Evolutionary conservation across 352 stramenopile species (phyloP).

Genomic region (Peronospora belbahrii): DNA sequence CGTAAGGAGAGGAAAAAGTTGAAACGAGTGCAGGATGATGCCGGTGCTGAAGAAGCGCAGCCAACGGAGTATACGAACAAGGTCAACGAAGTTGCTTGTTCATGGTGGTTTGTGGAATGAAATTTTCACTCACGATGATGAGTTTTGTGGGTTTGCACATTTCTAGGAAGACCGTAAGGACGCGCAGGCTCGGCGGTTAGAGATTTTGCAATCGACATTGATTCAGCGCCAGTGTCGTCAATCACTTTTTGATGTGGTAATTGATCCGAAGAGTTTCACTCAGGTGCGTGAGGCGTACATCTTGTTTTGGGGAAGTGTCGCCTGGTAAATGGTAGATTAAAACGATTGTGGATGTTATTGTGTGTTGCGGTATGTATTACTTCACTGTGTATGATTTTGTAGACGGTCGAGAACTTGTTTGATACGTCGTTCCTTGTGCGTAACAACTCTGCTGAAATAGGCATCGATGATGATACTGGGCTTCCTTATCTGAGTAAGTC

Average conservation of each 20-base stretch:
- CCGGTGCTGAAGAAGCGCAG: slow-evolving; percentile 43
- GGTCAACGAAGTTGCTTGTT: slow-evolving; percentile 17
- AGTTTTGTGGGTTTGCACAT: not conserved
- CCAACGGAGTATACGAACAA: slow-evolving; percentile 75
- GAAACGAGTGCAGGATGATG: slow-evolving; percentile 37
- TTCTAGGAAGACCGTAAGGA: slow-evolving; percentile 71
- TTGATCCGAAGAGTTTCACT: slow-evolving; percentile 68
- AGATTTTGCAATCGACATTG: slow-evolving; percentile 62
- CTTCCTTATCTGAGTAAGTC: slow-evolving; percentile 56
- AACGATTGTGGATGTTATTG: not conserved
- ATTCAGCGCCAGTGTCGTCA: slow-evolving; percentile 23
- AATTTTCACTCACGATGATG: not conserved
- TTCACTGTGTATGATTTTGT: not conserved
- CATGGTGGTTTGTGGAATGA: not conserved
- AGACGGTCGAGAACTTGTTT: slow-evolving; percentile 83
- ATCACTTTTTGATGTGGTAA: slow-evolving; percentile 62
- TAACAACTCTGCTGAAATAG: slow-evolving; percentile 60
- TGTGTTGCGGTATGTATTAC: not conserved
- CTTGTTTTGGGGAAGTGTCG: not conserved
- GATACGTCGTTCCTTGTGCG: slow-evolving; percentile 79
- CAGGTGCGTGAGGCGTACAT: slow-evolving; percentile 31
- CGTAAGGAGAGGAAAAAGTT: slow-evolving; percentile 57
- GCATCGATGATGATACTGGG: slow-evolving; percentile 39
- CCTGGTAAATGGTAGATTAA: not conserved
- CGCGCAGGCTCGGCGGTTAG: slow-evolving; percentile 59